Base-by-base conservation (phyloP, 31 red algal genomes). In the Odonthalia washingtoniensis region DNA sequence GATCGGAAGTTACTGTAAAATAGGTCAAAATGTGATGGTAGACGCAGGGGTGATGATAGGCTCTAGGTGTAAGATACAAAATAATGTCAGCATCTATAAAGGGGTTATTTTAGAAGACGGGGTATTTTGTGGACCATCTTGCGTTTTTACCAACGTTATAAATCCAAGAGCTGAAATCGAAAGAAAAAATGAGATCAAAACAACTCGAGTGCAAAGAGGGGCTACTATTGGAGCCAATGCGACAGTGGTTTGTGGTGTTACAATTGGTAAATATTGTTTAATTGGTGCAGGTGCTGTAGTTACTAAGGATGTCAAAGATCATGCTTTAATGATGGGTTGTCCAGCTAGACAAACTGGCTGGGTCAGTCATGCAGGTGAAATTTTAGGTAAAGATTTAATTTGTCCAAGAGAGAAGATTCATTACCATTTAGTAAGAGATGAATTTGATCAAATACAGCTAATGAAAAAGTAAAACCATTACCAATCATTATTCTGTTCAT, bases 241-340 rank as follows among this genome's bases (percentile, higher is more conserved):
- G 38, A 65, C 61, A 33, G 5, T 90, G 24, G 87, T 90, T 40
- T 90, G 87, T 66, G 87, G 87, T 36, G 67, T 87, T 52, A 64
- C 1, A 1, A 26, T 90, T 6, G 82, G 82, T 26, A 65, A 31
- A 35, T 52, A 65, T 81, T 37, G 49, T 35, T 87, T 90, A 39
- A 84, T 90, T 43, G 87, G 63, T 4, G 87, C 87, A 36, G 87
- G 87, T 36, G 80, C 87, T 35, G 87, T 90, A 16, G 81, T 90
- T 28, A 87, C 87, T 14, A 87, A 87, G 39, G 80, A 86, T 67
- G 87, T 90, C 38, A 28, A n/a, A 40, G n/a, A 73, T 24, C 34
- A 86, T 33, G 81, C 81, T 24, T 14, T 90, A 40, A 68, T 90
- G 65, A 40, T 53, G 82, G 87, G 87, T 16, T 65, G 65, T 24